Conservation (phyloP, 2,329 filamentous ascomycete genomes). For the Graphium sp. region DNA sequence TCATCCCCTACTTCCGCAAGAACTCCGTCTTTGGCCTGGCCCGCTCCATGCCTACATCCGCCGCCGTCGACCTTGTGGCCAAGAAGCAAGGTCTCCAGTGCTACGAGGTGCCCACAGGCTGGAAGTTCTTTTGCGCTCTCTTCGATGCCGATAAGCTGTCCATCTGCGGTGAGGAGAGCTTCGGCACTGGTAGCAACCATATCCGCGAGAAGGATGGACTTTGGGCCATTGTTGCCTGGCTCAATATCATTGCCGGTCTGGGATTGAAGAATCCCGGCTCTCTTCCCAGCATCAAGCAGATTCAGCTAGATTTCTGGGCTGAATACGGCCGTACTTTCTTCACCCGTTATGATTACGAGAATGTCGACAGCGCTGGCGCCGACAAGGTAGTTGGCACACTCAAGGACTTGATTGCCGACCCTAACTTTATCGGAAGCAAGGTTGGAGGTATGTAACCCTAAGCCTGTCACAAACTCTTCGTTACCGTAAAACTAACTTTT, state of each 20-base stretch:
- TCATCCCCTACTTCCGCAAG: conserved; percentile 97
- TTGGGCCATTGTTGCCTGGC: conserved; percentile 93
- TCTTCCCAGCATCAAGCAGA: conserved; percentile 84
- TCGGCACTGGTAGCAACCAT: conserved; percentile 95
- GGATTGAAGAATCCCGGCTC: conserved; percentile 65
- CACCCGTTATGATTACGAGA: conserved; percentile 96
- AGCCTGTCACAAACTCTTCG: not conserved
- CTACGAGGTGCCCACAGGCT: conserved; percentile 96
- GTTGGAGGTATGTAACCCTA: conserved; percentile 41
- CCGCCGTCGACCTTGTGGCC: conserved; percentile 87
- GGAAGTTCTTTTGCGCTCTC: conserved; percentile 97
- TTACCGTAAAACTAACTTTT: not conserved
- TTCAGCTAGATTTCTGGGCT: conserved; percentile 94
- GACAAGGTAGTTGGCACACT: conserved; percentile 78
- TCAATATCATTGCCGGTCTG: conserved; percentile 95
- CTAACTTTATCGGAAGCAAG: conserved; percentile 64
- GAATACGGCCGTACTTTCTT: conserved; percentile 97
- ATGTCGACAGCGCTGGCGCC: conserved; percentile 80
- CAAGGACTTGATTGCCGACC: conserved; percentile 57
- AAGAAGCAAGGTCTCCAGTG: conserved; percentile 81
- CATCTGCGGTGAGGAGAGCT: conserved; percentile 96
- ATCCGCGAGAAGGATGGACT: conserved; percentile 98
- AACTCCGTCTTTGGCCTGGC: conserved; percentile 91
- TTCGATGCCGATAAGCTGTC: conserved; percentile 93
- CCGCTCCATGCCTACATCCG: conserved; percentile 93